Percentiles rank a stretch among this genome's conserved stretches.
Conservation (phyloP, 306 rosid genomes). For the Cyclanthera cordifolia region DNA sequence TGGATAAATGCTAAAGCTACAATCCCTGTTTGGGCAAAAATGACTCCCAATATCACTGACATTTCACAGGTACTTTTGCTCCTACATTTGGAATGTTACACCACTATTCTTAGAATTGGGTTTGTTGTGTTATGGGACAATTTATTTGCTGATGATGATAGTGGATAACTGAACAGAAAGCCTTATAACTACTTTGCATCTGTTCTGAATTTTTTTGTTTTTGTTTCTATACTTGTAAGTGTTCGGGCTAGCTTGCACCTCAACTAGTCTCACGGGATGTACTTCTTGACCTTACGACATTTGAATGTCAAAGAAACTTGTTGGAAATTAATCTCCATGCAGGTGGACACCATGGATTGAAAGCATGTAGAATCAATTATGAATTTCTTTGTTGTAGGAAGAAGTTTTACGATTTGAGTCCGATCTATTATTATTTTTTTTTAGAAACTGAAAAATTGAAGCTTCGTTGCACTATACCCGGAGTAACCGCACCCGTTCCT, state of each 20-base stretch:
- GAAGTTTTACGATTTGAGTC: neutral
- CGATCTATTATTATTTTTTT: neutral
- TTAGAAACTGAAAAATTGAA: no score
- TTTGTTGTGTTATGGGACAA: neutral
- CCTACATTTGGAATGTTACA: neutral
- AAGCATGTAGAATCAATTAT: no score
- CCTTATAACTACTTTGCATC: neutral
- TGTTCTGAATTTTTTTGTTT: neutral
- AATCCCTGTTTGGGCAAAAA: conserved; percentile 97
- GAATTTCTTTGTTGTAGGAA: neutral
- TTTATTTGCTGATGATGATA: neutral
- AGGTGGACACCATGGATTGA: no score
- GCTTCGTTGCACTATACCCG: no score
- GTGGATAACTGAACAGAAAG: neutral
- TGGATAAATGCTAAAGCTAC: conserved; percentile 95
- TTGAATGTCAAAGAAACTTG: no score
- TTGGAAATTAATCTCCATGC: no score
- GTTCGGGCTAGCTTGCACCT: no score
- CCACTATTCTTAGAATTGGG: neutral
- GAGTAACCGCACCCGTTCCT: no score
- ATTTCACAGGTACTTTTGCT: conserved; percentile 55
- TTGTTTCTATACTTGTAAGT: no score
- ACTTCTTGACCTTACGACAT: no score
- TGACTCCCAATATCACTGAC: conserved; percentile 96
- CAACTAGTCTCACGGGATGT: no score